phyloP scores from a whole-genome alignment of 2,329 filamentous ascomycete genomes.

The Neurospora sp. region DNA sequence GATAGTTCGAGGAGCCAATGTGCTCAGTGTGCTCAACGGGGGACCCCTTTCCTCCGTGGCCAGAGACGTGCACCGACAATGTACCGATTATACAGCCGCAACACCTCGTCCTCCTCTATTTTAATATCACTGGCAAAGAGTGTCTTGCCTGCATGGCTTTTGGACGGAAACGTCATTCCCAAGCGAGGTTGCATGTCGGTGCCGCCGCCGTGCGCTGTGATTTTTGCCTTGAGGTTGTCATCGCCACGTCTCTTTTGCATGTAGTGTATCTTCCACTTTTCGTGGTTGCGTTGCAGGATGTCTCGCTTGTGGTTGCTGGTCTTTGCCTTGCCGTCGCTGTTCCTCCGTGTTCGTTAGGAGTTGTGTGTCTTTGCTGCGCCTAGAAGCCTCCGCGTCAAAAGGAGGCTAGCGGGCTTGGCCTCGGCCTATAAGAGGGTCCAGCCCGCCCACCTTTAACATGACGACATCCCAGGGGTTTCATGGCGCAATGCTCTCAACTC shows the following conservation, averaged over 20 bases:
- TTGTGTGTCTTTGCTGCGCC: neutral
- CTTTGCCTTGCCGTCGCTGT: neutral
- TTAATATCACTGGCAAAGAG: neutral
- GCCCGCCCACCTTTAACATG: neutral
- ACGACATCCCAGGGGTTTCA: neutral
- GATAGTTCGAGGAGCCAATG: neutral
- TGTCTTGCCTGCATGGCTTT: neutral
- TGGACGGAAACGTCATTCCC: neutral
- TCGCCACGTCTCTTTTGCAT: neutral
- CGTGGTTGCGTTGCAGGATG: neutral
- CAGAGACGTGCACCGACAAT: neutral
- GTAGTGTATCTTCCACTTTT: neutral
- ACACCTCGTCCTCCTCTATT: neutral
- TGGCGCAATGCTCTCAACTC: neutral
- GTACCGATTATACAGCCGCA: neutral
- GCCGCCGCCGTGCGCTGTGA: neutral
- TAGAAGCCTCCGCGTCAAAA: neutral
- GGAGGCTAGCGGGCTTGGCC: neutral
- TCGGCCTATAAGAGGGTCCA: neutral
- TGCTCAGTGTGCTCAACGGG: neutral
- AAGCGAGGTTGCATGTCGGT: neutral
- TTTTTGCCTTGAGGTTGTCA: neutral
- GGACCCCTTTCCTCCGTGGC: neutral
- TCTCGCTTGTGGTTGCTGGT: neutral
- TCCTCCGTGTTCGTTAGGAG: neutral